Conservation (phyloP, 371 early-diverging fungal genomes). For the Choanephora cucurbitarum region DNA sequence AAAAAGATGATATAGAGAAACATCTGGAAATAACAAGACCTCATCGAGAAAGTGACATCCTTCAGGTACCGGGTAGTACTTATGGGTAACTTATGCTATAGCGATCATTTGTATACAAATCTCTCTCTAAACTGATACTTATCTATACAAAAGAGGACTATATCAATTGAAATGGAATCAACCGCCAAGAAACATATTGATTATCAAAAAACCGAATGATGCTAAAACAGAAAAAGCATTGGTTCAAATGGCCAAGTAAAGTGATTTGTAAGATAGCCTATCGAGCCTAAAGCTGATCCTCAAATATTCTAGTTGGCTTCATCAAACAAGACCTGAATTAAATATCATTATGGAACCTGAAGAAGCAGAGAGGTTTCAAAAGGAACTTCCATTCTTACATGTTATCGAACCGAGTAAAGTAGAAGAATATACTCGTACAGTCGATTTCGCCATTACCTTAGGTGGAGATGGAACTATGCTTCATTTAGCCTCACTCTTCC, state of each 20-base stretch:
- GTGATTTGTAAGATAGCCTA: background rate
- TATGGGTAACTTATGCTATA: conserved; percentile 68
- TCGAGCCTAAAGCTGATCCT: too few species aligned
- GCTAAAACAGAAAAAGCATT: conserved; percentile 67
- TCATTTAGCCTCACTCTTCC: conserved; percentile 85
- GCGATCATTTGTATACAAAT: too few species aligned
- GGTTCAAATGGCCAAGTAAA: conserved; percentile 63
- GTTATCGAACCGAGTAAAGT: conserved; percentile 57
- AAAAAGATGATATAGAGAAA: conserved; percentile 1
- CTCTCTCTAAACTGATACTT: too few species aligned
- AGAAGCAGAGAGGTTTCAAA: conserved; percentile 57
- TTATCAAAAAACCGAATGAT: conserved; percentile 81
- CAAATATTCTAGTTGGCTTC: conserved; percentile 59
- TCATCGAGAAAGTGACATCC: conserved; percentile 40
- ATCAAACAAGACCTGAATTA: conserved; percentile 52
- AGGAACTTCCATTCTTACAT: conserved; percentile 59
- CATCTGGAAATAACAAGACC: conserved; percentile 25
- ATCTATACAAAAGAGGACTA: conserved; percentile 42
- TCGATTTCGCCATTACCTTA: conserved; percentile 89
- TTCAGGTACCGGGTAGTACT: conserved; percentile 61
- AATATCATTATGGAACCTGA: conserved; percentile 73
- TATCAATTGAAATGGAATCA: conserved; percentile 65
- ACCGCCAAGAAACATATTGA: conserved; percentile 71
- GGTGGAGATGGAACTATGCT: conserved; percentile 98
- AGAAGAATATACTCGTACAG: conserved; percentile 56